Conservation (phyloP, 1,284 basidiomycete genomes). For the Jaminaea rosea region DNA sequence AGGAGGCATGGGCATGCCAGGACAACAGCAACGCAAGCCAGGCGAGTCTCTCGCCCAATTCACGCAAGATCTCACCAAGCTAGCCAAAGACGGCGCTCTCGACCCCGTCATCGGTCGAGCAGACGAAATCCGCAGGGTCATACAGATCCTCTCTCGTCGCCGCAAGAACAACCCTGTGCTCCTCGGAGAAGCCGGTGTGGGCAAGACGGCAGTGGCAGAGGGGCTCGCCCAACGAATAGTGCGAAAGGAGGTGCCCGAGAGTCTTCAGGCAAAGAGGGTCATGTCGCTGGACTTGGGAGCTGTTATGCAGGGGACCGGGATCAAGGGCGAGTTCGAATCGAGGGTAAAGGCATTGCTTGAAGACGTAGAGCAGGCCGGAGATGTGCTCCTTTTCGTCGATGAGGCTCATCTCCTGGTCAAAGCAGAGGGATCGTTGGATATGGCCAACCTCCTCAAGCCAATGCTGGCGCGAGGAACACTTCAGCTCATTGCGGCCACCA, state of each 20-base stretch:
- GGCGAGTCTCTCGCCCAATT: constrained; percentile 23
- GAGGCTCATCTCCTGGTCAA: constrained; percentile 54
- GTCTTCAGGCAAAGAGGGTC: constrained; percentile 53
- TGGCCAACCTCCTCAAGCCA: constrained; percentile 45
- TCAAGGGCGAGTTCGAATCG: constrained; percentile 96
- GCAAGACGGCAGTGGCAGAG: constrained; percentile 69
- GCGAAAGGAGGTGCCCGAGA: constrained; percentile 87
- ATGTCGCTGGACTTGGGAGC: constrained; percentile 78
- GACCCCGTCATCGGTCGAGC: constrained; percentile 55
- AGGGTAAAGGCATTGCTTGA: constrained; percentile 79
- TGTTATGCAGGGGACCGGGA: constrained; percentile 89
- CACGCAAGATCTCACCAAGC: constrained; percentile 53
- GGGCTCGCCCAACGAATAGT: constrained; percentile 92
- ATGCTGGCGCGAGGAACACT: constrained; percentile 71
- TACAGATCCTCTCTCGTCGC: constrained; percentile 49
- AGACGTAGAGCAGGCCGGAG: constrained; percentile 74
- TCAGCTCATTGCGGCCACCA: constrained; percentile 84
- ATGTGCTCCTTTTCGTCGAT: constrained; percentile 90
- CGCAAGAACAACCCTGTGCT: constrained; percentile 89
- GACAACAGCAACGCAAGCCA: constrained; percentile 11
- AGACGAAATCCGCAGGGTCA: constrained; percentile 42
- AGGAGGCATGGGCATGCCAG: not conserved
- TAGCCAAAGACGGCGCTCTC: constrained; percentile 51
- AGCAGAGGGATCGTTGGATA: constrained; percentile 38
- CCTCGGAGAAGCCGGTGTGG: constrained; percentile 56